A percentile compares a stretch with the other conserved stretches of the same genome.
Conservation (phyloP, 1,284 basidiomycete genomes). For the Fomes fomentarius region DNA sequence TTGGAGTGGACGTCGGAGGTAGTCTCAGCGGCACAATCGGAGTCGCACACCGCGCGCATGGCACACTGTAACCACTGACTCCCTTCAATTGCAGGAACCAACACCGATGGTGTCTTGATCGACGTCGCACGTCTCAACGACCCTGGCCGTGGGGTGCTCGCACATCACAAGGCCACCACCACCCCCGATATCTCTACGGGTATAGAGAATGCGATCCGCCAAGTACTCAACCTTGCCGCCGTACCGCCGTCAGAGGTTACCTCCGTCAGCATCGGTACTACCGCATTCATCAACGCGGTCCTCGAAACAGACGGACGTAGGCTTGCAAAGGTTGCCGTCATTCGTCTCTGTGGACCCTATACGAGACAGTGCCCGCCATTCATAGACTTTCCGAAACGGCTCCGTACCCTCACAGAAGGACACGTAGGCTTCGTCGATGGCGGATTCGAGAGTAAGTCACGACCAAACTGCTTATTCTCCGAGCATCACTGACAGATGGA, state of each 20-base stretch:
- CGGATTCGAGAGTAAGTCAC: constrained; percentile 45
- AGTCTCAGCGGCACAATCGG: too few species aligned
- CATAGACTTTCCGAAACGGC: constrained; percentile 48
- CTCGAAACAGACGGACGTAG: constrained; percentile 50
- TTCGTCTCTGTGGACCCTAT: constrained; percentile 55
- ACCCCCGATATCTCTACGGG: constrained; percentile 55
- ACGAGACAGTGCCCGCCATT: constrained; percentile 44
- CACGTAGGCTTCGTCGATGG: constrained; percentile 50
- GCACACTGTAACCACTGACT: background rate
- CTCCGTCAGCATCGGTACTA: constrained; percentile 52
- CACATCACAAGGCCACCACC: constrained; percentile 54
- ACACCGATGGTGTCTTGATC: constrained; percentile 57
- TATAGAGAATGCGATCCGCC: constrained; percentile 48
- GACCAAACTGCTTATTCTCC: too few species aligned
- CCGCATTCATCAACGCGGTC: constrained; percentile 59
- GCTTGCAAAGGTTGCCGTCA: constrained; percentile 54
- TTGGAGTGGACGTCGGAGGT: constrained; percentile 27
- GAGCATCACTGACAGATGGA: background rate
- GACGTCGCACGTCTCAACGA: constrained; percentile 42
- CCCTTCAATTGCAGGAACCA: constrained; percentile 40
- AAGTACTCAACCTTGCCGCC: constrained; percentile 40
- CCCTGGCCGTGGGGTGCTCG: constrained; percentile 45
- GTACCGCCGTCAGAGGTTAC: constrained; percentile 39
- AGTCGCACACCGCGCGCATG: constrained; percentile 1
- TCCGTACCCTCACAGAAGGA: constrained; percentile 45